phyloP scores from a whole-genome alignment of 192 early-diverging fungal genomes.

The Backusella luteola region DNA sequence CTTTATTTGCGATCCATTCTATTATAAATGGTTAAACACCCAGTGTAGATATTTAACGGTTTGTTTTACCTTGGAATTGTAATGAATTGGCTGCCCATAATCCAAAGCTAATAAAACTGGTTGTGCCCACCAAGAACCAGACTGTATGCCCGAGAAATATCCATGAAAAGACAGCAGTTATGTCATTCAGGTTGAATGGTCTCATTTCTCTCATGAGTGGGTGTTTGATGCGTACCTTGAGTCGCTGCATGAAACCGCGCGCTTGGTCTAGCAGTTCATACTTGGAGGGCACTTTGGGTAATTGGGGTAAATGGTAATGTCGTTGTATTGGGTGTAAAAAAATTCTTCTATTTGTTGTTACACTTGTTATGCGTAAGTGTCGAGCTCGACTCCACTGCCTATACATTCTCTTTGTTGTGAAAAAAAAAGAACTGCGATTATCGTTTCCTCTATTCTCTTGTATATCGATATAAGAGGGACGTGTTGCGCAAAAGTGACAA shows the following conservation, averaged over 20 bases:
- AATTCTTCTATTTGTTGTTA: too few relatives aligned
- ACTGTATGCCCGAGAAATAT: slow-evolving; percentile 81
- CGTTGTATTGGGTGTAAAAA: not conserved
- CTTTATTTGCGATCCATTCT: slow-evolving; percentile 76
- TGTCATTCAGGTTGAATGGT: slow-evolving; percentile 82
- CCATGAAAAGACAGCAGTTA: slow-evolving; percentile 88
- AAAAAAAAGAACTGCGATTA: too few relatives aligned
- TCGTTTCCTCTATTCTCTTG: too few relatives aligned
- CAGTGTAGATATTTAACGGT: not conserved
- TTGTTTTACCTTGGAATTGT: slow-evolving; percentile 69
- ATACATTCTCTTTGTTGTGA: too few relatives aligned
- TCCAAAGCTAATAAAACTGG: slow-evolving; percentile 80
- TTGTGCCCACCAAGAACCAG: slow-evolving; percentile 84
- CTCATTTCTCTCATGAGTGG: slow-evolving; percentile 65
- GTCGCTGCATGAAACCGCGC: slow-evolving; percentile 55
- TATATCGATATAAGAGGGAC: too few relatives aligned
- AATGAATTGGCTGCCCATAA: slow-evolving; percentile 79
- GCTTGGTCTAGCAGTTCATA: slow-evolving; percentile 59
- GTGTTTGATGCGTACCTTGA: slow-evolving; percentile 56
- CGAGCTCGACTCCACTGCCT: too few relatives aligned
- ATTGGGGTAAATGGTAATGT: slow-evolving; percentile 13
- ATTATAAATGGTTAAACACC: not conserved
- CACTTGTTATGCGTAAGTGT: too few relatives aligned
- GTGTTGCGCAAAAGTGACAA: not conserved
- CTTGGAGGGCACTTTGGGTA: slow-evolving; percentile 19